Evolutionary conservation across 352 stramenopile genomes (phyloP), one percentile per base, ranked within the genome.

Genomic region (Phytophthora vignae): DNA sequence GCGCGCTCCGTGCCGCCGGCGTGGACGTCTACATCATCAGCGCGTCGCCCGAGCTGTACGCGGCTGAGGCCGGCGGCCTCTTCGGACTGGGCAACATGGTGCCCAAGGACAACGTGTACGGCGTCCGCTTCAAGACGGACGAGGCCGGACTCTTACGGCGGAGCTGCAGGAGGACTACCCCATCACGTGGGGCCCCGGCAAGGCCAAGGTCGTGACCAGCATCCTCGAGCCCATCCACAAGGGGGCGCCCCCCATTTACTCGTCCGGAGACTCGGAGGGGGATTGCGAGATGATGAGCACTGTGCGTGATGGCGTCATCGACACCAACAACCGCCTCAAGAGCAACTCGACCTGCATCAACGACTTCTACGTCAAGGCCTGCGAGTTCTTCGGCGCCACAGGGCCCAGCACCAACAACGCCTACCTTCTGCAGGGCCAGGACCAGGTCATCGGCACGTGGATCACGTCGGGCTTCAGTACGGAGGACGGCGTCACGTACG

Each of bases 241-340:
- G n/a, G 70, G 74, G 21, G 74, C 84, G 33, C 55, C 76, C 25
- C 84, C 84, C 0, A 73, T 92, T 53, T 92, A 80, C 64, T 71
- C 74, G 29, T 88, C 80, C 4, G 84, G 82, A 14, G 84, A 92
- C 72, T 81, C 82, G 33, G 67, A 77, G 42, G 84, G 84, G 40
- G 84, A 92, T 74, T 92, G 82, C 55, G 84, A 83, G 22, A 90
- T 92, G 80, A 58, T 92, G 22, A 54, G 77, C 60, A 85, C 74
- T 2, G 80, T 90, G 8, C 84, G 82, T 4, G 81, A 92, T 48
- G 84, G 84, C 36, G 64, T 92, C 31, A 77, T 88, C 17, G 77
- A 88, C 65, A 84, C 84, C 7, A 90, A 90, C 78, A 91, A 91
- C 72, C 84, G 80, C 25, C 69, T 91, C 29, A 88, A 87, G 71